Evolutionary conservation across 2,329 filamentous ascomycete species (phyloP), one percentile per base, ranked within the genome.

Genomic region (Neonectria neomacrospora): DNA sequence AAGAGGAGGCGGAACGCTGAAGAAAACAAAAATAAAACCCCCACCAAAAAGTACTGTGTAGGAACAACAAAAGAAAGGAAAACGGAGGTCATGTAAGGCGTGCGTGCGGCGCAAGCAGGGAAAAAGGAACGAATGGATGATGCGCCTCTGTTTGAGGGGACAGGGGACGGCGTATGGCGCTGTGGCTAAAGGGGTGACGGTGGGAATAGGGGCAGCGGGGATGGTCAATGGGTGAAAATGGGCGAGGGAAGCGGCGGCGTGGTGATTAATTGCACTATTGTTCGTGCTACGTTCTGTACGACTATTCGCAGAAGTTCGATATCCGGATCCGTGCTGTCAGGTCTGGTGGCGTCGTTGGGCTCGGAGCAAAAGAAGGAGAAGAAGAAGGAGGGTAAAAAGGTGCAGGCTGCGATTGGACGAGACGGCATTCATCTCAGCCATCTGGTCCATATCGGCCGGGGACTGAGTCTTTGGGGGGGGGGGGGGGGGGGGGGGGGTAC

Each of bases 1-100:
- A 22, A 41, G 37, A 50, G 52, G 51, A 50, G 52, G 51, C 28
- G 16, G 50, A 32, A 30, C 18, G 39, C 37, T 18, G n/a, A 32
- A 45, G 7, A 45, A 41, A 22, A n/a, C 23, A 26, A 16, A 18
- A 48, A 30, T 12, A 42, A 6, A 26, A 26, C n/a, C n/a, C n/a
- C n/a, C n/a, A n/a, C n/a, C n/a, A 26, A 26, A 26, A 26, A 26
- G 23, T 26, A 26, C 6, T 3, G n/a, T 18, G 55, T 64, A 53
- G 44, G 56, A 47, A 54, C n/a, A 55, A 34, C 53, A 42, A 56
- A 45, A 47, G 54, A 47, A 66, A 59, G 56, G 56, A 42, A 56
- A 54, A 34, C 60, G 47, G 48, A 59, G 48, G 47, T 45, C 45
- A 23, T 50, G 59, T 53, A 30, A 64, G 55, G 61, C 56, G 34